These are phyloP conservation scores for Heterobasidion irregulare DNA, from an alignment of 1,284 basidiomycete species.

Conservation along the genomic window DNA sequence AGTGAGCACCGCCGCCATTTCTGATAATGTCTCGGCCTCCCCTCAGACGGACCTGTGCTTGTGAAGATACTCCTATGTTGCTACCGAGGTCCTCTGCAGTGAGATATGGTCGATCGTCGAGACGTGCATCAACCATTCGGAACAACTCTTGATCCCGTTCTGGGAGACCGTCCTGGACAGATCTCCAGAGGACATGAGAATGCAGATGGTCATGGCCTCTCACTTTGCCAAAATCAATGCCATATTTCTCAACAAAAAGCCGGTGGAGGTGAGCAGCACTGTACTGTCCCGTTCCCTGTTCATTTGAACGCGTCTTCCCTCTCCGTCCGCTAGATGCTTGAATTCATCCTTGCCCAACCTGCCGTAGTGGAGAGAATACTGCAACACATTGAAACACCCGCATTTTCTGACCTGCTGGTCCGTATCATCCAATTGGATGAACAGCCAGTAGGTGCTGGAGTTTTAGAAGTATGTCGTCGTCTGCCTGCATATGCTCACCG, in stretches of 20 bases:
- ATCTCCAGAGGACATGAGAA: constrained; percentile 72
- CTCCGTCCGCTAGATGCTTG: constrained; percentile 67
- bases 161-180: constrained; percentile 90
- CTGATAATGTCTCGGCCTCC: constrained; percentile 3
- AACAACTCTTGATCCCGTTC: constrained; percentile 73
- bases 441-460: constrained; percentile 70
- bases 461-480: constrained; percentile 69
- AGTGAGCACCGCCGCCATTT: constrained; percentile 38
- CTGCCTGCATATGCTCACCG: constrained; percentile 17
- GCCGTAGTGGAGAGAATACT: constrained; percentile 80
- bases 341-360: constrained; percentile 83
- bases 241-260: constrained; percentile 81
- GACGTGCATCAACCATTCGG: constrained; percentile 70
- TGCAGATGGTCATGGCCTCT: constrained; percentile 66
- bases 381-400: constrained; percentile 81
- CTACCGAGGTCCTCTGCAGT: constrained; percentile 93
- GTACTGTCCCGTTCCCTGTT: not conserved
- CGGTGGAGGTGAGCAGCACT: constrained; percentile 58
- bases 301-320: constrained; percentile 23
- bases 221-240: constrained; percentile 88
- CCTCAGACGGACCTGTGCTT: not conserved
- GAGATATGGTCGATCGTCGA: constrained; percentile 95
- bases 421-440: constrained; percentile 93
- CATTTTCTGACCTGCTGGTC: constrained; percentile 89
- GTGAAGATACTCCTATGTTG: constrained; percentile 84